Base-by-base conservation (phyloP, 2,329 filamentous ascomycete genomes). In the Salinomyces thailandicus region DNA sequence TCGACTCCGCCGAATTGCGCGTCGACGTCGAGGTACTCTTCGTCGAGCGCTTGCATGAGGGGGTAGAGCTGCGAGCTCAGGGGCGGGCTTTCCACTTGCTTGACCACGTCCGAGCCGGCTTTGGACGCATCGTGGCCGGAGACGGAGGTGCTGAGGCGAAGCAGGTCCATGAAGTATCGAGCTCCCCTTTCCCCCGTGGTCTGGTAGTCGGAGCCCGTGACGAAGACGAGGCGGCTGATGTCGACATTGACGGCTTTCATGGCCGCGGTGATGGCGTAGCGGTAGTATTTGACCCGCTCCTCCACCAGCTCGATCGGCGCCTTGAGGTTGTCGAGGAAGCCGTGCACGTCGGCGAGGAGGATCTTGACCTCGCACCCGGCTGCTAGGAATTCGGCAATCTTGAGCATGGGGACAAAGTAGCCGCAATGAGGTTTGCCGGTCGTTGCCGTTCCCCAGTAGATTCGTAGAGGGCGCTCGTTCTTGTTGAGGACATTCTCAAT, bases 31-130 rank as follows among this genome's bases (percentile, higher is more conserved):
- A 98, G 69, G 67, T 95, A 78, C 65, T 91, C 73, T 64, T 96
- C 89, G 54, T 96, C 89, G 31, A 96, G 67, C 1, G 83, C 83
- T 63, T 96, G 91, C 63, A 98, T 79, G 32, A 93, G 69, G 1
- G 85, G 84, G 67, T 93, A 93, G 43, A 89, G 72, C 9, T 89
- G 69, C 1, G 83, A 84, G 38, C 73, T 77, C 37, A 93, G 59
- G 3, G 81, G 74, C 7, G 81, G 75, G 53, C 89, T 86, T 38
- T 75, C 73, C 3, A 81, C 77, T 66, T 96, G 86, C 71, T 96
- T 96, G 47, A 98, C 89, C 5, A 96, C 77, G 62, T 96, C 91
- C 2, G 85, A 83, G 26, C 89, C 89, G 0, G 89, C 87, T 62
- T 85, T 91, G 62, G 86, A 85, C 12, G 86, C 85, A 54, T 91